Conservation (phyloP, 441 rosid species). For the Erysimum cheiri region DNA sequence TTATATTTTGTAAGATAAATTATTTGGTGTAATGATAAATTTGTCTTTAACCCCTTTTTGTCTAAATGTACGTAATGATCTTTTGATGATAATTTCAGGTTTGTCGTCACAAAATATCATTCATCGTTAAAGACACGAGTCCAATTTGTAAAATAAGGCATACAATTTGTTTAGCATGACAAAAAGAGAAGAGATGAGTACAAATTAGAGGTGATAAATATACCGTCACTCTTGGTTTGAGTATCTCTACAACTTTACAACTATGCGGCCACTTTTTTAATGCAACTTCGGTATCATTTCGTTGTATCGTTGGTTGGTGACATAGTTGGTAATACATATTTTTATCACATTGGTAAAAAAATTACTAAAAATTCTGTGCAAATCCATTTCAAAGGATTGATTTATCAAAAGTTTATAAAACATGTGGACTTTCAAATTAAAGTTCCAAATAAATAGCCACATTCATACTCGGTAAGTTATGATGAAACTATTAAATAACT, state of each 20-base stretch:
- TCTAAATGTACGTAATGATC: no score
- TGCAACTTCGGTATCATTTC: background rate
- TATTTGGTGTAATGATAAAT: background rate
- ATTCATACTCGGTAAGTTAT: conserved; percentile 1
- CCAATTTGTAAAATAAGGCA: no score
- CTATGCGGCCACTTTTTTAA: background rate
- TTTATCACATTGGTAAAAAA: background rate
- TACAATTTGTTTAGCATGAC: no score
- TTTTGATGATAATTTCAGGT: no score
- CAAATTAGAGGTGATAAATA: no score
- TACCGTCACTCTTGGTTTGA: no score
- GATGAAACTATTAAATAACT: background rate
- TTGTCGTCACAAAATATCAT: no score
- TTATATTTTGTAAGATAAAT: background rate
- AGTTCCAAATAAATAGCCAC: conserved; percentile 1
- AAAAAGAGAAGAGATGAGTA: no score
- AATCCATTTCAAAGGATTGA: conserved; percentile 6
- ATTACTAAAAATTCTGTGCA: background rate
- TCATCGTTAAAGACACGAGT: no score
- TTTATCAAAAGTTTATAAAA: conserved; percentile 8
- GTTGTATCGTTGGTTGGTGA: conserved; percentile 10
- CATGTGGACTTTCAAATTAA: conserved; percentile 19
- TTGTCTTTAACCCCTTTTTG: no score
- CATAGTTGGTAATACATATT: background rate
- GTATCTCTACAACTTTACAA: no score